These are phyloP conservation scores for Eucalyptus polybractea DNA, from an alignment of 345 rosid genomes.

Conservation along the genomic window DNA sequence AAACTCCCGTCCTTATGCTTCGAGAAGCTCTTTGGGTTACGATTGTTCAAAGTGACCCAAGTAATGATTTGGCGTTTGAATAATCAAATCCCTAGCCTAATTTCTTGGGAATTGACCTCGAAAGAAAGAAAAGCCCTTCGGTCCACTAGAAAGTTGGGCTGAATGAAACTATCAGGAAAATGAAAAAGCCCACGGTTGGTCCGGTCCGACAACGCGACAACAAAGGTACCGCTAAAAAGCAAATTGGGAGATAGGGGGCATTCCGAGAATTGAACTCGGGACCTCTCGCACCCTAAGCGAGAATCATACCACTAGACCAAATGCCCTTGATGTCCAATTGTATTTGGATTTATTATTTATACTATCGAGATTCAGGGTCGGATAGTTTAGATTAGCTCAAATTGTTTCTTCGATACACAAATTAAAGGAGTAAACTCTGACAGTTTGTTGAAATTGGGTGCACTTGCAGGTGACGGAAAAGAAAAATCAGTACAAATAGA, in stretches of 20 bases:
- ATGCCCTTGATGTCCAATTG: conserved; percentile 14
- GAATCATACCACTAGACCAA: conserved; percentile 92
- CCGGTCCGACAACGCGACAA: not conserved
- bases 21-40: not conserved
- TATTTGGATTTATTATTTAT: fast-evolving
- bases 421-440: too few relatives aligned
- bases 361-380: fast-evolving
- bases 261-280: conserved; percentile 82
- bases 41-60: not conserved
- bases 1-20: not conserved
- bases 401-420: too few relatives aligned
- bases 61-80: not conserved
- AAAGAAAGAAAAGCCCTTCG: not conserved
- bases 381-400: too few relatives aligned
- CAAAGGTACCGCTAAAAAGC: not conserved
- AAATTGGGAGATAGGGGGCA: conserved; percentile 3
- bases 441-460: not conserved
- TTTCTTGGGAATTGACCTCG: not conserved
- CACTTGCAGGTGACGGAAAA: too few relatives aligned
- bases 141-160: not conserved
- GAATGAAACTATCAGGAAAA: not conserved
- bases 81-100: not conserved
- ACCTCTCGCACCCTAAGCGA: conserved; percentile 90
- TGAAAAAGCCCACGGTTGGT: not conserved
- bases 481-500: too few relatives aligned